Evolutionary conservation across 2,329 filamentous ascomycete genomes (phyloP), one percentile per base, ranked within the genome.

Genomic region (Beauveria sp.): DNA sequence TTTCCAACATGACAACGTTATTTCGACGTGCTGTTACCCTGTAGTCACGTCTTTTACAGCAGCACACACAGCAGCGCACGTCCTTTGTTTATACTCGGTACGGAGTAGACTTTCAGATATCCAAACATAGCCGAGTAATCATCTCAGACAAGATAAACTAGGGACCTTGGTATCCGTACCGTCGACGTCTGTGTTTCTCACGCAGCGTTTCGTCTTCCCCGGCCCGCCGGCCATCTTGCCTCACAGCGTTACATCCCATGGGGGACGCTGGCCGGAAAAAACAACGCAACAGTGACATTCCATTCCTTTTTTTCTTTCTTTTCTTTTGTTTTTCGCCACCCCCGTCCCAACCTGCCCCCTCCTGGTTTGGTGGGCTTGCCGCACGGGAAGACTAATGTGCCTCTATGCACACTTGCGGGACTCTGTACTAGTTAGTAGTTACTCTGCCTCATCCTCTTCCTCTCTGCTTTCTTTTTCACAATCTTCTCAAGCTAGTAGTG

Each of bases 361-460:
- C 55, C 31, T 28, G 12, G 40, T 28, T 9, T 12, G 31, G 45
- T 58, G 54, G 54, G 43, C 55, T 50, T 58, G 55, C 45, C 55
- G 55, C 55, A 61, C 58, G 58, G 58, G 50, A 61, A 61, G 58
- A 43, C 58, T 61, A 61, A 61, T 53, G 58, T 61, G 42, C 42
- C 48, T 40, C 40, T 40, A 53, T 53, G 58, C 58, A 58, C 55
- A 58, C 55, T 57, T 58, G 55, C 55, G 55, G 55, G 34, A 58
- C 55, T 58, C 54, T 12, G 14, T 57, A 5, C 40, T 22, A 42
- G 14, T 22, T 38, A 16, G 9, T 18, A 31, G 12, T 22, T 18
- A 20, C n/a, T 53, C 42, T 20, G n/a, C 38, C 28, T 52, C 46
- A 9, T 22, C 22, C 3, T 14, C 3, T 12, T n/a, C 50, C 18